Conservation (phyloP, 192 early-diverging fungal species). For the Backusella parvicylindrica region DNA sequence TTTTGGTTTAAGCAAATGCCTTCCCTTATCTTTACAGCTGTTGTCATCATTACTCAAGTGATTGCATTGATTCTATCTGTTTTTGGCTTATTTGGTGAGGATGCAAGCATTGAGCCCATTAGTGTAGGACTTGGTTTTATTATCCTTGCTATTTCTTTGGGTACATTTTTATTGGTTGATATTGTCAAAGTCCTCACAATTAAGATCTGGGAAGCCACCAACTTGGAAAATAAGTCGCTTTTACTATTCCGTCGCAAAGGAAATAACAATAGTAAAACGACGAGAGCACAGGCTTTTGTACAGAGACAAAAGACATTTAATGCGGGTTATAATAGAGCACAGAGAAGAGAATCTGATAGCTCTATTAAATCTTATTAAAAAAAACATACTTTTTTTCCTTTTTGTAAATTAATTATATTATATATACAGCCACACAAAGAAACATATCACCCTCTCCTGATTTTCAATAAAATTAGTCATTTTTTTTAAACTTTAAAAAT, state of each 20-base stretch:
- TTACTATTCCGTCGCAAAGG: neutral
- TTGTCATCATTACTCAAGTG: conserved; percentile 64
- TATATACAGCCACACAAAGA: too few species aligned
- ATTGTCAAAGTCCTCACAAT: conserved; percentile 78
- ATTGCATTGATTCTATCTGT: conserved; percentile 56
- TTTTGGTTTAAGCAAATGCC: conserved; percentile 65
- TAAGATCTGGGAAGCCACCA: neutral
- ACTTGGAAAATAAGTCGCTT: neutral
- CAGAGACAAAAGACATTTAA: conserved; percentile 22
- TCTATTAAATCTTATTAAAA: conserved; percentile 26
- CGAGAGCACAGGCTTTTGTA: conserved; percentile 8
- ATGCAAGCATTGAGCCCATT: conserved; percentile 29
- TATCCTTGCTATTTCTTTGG: conserved; percentile 69
- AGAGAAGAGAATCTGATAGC: conserved; percentile 17
- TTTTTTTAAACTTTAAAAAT: too few species aligned
- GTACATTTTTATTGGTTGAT: conserved; percentile 77
- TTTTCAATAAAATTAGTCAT: too few species aligned
- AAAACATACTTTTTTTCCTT: neutral
- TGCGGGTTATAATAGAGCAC: conserved; percentile 25
- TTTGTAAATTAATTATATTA: neutral
- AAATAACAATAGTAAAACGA: neutral
- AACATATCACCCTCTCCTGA: too few species aligned
- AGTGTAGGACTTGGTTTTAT: conserved; percentile 68
- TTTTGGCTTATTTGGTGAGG: conserved; percentile 35
- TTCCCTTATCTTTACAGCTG: conserved; percentile 46